These are phyloP conservation scores for Salix viminalis DNA, from an alignment of 345 rosid species.

Conservation along the genomic window DNA sequence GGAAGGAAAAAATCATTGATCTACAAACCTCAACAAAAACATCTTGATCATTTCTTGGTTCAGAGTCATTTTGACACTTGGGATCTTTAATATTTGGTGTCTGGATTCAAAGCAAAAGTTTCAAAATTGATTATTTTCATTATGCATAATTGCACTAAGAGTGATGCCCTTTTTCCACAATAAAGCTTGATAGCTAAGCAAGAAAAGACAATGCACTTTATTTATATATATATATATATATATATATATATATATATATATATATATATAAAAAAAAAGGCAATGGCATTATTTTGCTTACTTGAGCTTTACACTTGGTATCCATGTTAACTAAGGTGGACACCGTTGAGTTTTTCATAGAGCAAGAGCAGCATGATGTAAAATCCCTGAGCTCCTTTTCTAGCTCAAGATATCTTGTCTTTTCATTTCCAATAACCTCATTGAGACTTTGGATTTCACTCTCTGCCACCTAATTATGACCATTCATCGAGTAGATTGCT, in stretches of 20 bases:
- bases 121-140: neutral
- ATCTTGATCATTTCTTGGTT: neutral
- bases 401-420: slow-evolving; percentile 40
- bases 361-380: slow-evolving; percentile 43
- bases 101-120: neutral
- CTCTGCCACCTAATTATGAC: slow-evolving; percentile 57
- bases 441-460: slow-evolving; percentile 46
- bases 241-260: too few relatives aligned
- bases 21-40: neutral
- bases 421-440: slow-evolving; percentile 48
- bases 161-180: neutral
- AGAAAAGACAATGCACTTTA: neutral
- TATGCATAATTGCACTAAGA: neutral
- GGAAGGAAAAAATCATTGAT: neutral
- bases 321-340: slow-evolving; percentile 19
- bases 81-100: neutral
- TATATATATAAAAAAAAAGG: neutral
- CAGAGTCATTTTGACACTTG: neutral
- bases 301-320: slow-evolving; percentile 19
- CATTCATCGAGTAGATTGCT: neutral
- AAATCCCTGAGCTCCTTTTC: slow-evolving; percentile 49
- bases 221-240: too few relatives aligned
- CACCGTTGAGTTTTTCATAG: slow-evolving; percentile 24
- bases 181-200: neutral
- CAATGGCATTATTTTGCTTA: neutral